Percentiles rank a stretch among this genome's conserved stretches.
Conservation (phyloP, 202 grass and related monocot genomes). For the Eragrostis tef region DNA sequence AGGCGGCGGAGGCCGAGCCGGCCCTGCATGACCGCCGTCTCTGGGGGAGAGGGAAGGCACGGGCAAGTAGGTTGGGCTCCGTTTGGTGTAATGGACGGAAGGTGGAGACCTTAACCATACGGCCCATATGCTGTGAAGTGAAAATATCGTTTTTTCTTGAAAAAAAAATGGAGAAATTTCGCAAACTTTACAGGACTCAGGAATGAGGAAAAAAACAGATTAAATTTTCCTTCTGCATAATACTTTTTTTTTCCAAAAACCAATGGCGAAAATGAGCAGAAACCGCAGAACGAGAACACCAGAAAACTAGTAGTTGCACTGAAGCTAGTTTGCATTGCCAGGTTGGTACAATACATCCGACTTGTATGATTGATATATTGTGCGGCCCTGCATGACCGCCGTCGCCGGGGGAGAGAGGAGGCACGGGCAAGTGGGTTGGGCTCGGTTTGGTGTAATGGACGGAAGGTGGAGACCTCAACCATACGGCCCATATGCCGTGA, state of each 20-base stretch:
- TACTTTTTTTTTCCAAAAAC: not conserved
- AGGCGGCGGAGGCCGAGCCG: conserved; percentile 30
- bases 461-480: not conserved
- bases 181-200: not conserved
- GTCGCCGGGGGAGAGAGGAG: conserved; percentile 20
- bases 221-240: not conserved
- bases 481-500: conserved; percentile 2
- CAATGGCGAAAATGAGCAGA: no score
- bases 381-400: conserved; percentile 52
- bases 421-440: conserved; percentile 31
- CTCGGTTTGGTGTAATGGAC: conserved; percentile 19
- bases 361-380: conserved; percentile 21
- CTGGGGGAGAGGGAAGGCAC: not conserved
- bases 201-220: not conserved
- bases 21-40: conserved; percentile 51
- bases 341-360: not conserved
- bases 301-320: not conserved
- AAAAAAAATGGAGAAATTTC: not conserved
- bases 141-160: not conserved
- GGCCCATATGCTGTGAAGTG: not conserved
- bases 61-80: conserved; percentile 35
- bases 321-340: not conserved
- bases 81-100: conserved; percentile 7
- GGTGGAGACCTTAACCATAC: not conserved
- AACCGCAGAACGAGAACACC: not conserved